These are phyloP conservation scores for Candida maesae DNA, from an alignment of 805 yeast genomes.

Conservation along the genomic window DNA sequence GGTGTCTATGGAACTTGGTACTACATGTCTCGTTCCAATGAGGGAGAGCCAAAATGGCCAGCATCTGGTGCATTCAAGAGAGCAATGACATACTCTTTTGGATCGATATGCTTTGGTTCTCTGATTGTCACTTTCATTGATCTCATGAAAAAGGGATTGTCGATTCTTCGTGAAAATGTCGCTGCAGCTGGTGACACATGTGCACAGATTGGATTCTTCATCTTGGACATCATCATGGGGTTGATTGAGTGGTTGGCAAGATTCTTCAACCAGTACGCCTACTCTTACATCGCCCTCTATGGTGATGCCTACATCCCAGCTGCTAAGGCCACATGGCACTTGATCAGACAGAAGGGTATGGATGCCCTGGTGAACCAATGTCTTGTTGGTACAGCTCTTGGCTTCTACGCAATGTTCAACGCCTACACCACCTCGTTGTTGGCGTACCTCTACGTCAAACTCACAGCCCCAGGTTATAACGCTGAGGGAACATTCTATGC, in stretches of 20 bases:
- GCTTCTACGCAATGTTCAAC: constrained; percentile 70
- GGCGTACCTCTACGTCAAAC: constrained; percentile 60
- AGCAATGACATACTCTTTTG: constrained; percentile 82
- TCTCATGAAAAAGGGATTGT: constrained; percentile 53
- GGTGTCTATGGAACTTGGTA: constrained; percentile 93
- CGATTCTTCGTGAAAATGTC: constrained; percentile 48
- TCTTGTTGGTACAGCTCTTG: constrained; percentile 71
- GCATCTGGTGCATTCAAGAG: constrained; percentile 78
- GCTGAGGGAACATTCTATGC: constrained; percentile 58
- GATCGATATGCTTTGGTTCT: constrained; percentile 86
- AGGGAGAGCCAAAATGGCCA: constrained; percentile 75
- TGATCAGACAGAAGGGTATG: constrained; percentile 74
- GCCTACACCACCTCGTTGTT: constrained; percentile 63
- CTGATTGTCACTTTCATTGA: constrained; percentile 69
- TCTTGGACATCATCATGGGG: constrained; percentile 57
- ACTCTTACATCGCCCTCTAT: constrained; percentile 80
- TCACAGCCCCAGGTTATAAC: constrained; percentile 67
- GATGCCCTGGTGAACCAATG: constrained; percentile 85
- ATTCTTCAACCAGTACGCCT: constrained; percentile 89
- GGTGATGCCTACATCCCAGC: constrained; percentile 74
- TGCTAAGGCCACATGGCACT: constrained; percentile 78
- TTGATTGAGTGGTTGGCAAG: constrained; percentile 74
- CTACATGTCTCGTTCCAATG: constrained; percentile 69
- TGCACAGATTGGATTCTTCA: constrained; percentile 48
- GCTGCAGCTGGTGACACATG: constrained; percentile 48